Base-by-base conservation (phyloP, 768 basidiomycete species). In the Paxillus rubicundulus region DNA sequence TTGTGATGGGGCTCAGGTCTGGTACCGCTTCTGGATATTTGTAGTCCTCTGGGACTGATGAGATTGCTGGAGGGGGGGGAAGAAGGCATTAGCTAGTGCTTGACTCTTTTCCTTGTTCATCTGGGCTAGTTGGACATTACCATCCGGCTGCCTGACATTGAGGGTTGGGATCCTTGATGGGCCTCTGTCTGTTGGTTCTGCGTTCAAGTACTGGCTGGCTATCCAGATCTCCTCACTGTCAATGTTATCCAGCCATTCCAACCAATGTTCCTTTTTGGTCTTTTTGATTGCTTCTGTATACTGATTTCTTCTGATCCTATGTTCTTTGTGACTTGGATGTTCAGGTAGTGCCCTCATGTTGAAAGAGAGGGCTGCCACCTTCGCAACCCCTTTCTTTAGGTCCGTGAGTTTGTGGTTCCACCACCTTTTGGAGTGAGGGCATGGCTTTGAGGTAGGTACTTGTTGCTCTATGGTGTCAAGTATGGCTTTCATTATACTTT, bases 361-460 rank as follows among this genome's bases (percentile, higher is more conserved):
- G 5, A 43, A 44, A 0, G 47, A 48, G 1, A 17, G 10, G 9
- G 40, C 21, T 24, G 37, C 39, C 39, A 49, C 24, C 20, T 40
- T 49, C 9, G 24, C 39, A 0, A 49, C 18, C 0, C 50, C 49
- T 0, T n/a, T 34, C 0, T 27, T 0, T 4, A 36, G 4, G 4
- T 24, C 48, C 16, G 33, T 46, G 16, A 68, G 51, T 2, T 64
- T 56, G 0, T 38, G 6, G 1, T 18, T 61, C 58, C 58, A 68
- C 65, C 65, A 68, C 0, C 58, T n/a, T 62, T 66, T n/a, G 4
- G 55, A 43, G 33, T 50, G 50, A 0, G 61, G 61, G 36, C 33
- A 47, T 2, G 59, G 60, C 27, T 56, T 46, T 2, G 55, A 14
- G 6, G 9, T 30, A 0, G 58, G 54, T 1, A 61, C 54, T 1